These are phyloP conservation scores for Plantago major DNA, from an alignment of 257 asterid genomes.

Conservation along the genomic window DNA sequence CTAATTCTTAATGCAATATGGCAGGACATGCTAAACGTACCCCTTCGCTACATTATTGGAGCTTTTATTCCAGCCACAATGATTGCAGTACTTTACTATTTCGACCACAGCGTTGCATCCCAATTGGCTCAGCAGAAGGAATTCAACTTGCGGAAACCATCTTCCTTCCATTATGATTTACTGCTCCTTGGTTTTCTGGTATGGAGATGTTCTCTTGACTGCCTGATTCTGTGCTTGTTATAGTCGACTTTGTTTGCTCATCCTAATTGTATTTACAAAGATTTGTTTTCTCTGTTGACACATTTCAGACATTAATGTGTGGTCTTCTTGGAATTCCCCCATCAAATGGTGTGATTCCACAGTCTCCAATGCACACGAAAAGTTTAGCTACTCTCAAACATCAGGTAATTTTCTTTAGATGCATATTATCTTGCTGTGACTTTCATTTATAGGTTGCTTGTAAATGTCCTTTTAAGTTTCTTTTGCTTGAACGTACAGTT, in stretches of 20 bases:
- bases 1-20: slow-evolving; percentile 15
- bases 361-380: slow-evolving; percentile 92
- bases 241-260: not conserved
- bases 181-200: slow-evolving; percentile 84
- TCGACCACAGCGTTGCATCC: slow-evolving; percentile 91
- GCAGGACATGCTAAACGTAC: slow-evolving; percentile 82
- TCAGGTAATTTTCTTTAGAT: slow-evolving; percentile 43
- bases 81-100: slow-evolving; percentile 90
- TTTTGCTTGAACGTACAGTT: slow-evolving; percentile 36
- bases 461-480: slow-evolving; percentile 9
- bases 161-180: slow-evolving; percentile 79
- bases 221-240: slow-evolving; percentile 2
- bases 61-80: slow-evolving; percentile 87
- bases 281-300: not conserved
- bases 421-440: not conserved
- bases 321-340: slow-evolving; percentile 92
- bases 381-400: slow-evolving; percentile 86
- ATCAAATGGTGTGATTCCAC: slow-evolving; percentile 86
- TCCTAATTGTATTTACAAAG: not conserved
- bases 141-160: slow-evolving; percentile 76
- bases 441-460: not conserved
- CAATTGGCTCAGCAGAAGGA: slow-evolving; percentile 88
- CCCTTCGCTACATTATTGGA: slow-evolving; percentile 62
- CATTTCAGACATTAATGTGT: slow-evolving; percentile 63
- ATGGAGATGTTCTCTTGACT: slow-evolving; percentile 14